These are phyloP conservation scores for Aspergillus sclerotioniger DNA, from an alignment of 495 filamentous ascomycete species.

Conservation along the genomic window DNA sequence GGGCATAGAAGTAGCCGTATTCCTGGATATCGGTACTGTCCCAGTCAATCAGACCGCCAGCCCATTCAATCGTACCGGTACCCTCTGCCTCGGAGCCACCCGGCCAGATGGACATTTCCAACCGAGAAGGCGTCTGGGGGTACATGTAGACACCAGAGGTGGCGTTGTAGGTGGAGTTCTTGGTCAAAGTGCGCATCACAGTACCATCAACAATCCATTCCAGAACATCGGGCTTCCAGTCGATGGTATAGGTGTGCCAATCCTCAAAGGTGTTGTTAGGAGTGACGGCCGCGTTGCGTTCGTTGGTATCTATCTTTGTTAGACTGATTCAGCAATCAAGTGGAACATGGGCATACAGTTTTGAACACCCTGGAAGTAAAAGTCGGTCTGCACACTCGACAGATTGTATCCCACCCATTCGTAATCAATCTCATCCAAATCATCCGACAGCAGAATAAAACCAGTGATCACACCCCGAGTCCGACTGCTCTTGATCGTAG, in stretches of 20 bases:
- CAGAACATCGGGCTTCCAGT: slow-evolving; percentile 83
- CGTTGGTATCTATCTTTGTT: slow-evolving; percentile 81
- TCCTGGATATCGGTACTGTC: slow-evolving; percentile 74
- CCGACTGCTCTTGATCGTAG: slow-evolving; percentile 81
- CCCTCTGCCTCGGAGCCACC: slow-evolving; percentile 79
- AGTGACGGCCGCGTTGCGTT: slow-evolving; percentile 59
- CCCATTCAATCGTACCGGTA: slow-evolving; percentile 84
- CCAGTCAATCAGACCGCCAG: slow-evolving; percentile 89
- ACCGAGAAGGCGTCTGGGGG: slow-evolving; percentile 89
- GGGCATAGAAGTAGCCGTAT: slow-evolving; percentile 85
- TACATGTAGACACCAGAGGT: slow-evolving; percentile 79
- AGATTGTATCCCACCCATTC: slow-evolving; percentile 88
- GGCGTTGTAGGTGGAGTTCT: slow-evolving; percentile 76
- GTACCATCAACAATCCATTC: slow-evolving; percentile 83
- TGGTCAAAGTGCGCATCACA: slow-evolving; percentile 68
- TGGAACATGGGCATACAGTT: slow-evolving; percentile 86
- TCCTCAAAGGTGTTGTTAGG: slow-evolving; percentile 68
- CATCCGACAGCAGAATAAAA: slow-evolving; percentile 90
- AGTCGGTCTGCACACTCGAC: slow-evolving; percentile 81
- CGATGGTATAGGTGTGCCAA: slow-evolving; percentile 87
- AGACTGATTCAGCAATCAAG: too few relatives aligned
- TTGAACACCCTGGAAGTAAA: slow-evolving; percentile 91
- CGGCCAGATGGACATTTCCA: slow-evolving; percentile 95
- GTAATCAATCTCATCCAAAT: slow-evolving; percentile 97
- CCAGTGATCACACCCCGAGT: slow-evolving; percentile 88